Percentiles rank a stretch among this genome's conserved stretches.
Evolutionary conservation across 345 rosid genomes (phyloP).

Genomic region (Eucalyptus tenuipes): DNA sequence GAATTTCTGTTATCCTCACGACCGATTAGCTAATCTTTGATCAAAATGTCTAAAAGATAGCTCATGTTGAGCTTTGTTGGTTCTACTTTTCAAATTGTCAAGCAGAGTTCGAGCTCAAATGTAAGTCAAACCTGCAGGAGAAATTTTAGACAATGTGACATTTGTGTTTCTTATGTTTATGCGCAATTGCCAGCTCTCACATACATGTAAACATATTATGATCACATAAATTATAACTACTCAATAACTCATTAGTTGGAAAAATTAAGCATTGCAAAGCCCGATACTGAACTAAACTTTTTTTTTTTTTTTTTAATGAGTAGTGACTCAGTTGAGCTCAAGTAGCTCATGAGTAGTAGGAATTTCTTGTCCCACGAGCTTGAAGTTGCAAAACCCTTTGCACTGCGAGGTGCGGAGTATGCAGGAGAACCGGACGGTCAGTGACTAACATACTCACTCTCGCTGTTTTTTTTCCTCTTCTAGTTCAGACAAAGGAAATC

Average conservation of each 20-base stretch:
- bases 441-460: not conserved
- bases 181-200: not conserved
- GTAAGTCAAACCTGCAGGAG: not conserved
- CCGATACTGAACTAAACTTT: not conserved
- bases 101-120: not conserved
- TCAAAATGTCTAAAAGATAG: not conserved
- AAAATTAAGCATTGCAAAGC: not conserved
- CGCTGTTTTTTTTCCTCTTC: not conserved
- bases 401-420: not conserved
- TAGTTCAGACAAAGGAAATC: slow-evolving; percentile 70
- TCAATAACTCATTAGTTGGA: not conserved
- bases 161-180: not conserved
- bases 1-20: not conserved
- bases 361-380: not conserved
- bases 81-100: not conserved
- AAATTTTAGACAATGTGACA: not conserved
- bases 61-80: not conserved
- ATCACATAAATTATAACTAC: not conserved
- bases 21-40: not conserved
- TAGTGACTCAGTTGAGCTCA: not conserved
- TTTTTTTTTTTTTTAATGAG: not conserved
- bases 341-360: not conserved
- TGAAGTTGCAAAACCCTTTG: not conserved
- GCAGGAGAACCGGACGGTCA: not conserved
- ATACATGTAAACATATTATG: not conserved